A percentile compares a stretch with the other conserved stretches of the same genome.
Evolutionary conservation across 768 basidiomycete genomes (phyloP).

Genomic region (Leccinum rimulosum): DNA sequence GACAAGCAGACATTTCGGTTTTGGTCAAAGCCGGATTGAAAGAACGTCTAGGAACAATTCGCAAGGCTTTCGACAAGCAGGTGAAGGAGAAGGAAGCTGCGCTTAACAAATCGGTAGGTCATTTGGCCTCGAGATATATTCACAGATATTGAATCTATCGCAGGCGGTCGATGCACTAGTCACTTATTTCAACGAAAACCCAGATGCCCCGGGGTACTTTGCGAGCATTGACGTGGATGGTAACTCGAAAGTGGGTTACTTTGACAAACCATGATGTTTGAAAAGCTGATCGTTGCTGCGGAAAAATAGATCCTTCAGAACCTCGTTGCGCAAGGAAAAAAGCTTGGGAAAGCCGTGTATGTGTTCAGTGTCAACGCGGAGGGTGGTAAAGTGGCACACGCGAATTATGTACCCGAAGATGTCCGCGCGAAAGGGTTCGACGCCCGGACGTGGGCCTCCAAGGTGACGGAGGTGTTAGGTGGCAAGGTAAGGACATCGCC

Average conservation of each 20-base stretch:
- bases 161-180: conserved; percentile 71
- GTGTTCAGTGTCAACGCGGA: conserved; percentile 77
- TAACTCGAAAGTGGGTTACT: conserved; percentile 69
- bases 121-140: background rate
- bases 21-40: conserved; percentile 77
- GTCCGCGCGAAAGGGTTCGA: conserved; percentile 66
- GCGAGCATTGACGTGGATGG: conserved; percentile 73
- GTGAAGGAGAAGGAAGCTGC: conserved; percentile 77
- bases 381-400: conserved; percentile 78
- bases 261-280: background rate
- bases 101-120: conserved; percentile 70
- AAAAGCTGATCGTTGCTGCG: background rate
- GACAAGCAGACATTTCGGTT: conserved; percentile 85
- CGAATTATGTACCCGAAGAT: conserved; percentile 73
- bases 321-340: conserved; percentile 74
- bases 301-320: conserved; percentile 63
- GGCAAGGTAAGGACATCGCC: conserved; percentile 70
- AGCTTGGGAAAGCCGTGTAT: conserved; percentile 81
- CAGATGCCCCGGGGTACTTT: conserved; percentile 67
- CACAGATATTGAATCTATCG: background rate
- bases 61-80: conserved; percentile 83
- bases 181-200: conserved; percentile 75
- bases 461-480: conserved; percentile 75
- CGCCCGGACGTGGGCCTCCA: conserved; percentile 84
- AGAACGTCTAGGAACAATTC: conserved; percentile 65